These are phyloP conservation scores for Lathyrus tuberosus DNA, from an alignment of 306 rosid species.

Conservation along the genomic window DNA sequence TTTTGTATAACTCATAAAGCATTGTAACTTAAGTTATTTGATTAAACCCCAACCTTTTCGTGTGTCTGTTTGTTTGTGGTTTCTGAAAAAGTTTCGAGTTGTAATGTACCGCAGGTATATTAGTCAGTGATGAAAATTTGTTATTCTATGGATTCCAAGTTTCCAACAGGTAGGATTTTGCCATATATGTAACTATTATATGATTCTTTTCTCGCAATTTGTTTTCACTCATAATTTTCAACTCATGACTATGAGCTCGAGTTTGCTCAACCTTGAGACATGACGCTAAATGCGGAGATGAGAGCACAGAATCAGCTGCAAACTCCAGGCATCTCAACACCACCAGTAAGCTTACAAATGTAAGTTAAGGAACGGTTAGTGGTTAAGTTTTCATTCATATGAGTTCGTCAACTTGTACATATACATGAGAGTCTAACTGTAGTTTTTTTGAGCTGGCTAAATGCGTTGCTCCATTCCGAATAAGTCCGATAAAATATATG, in stretches of 20 bases:
- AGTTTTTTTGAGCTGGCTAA: neutral
- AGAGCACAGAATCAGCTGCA: slow-evolving; percentile 2
- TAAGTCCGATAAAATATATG: neutral
- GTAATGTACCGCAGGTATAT: slow-evolving; percentile 2
- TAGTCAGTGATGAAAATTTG: neutral
- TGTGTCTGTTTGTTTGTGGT: slow-evolving; percentile 8
- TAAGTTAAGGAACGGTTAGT: neutral
- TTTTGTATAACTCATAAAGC: slow-evolving; percentile 11
- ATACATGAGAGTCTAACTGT: neutral
- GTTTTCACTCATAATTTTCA: neutral
- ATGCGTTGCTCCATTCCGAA: neutral
- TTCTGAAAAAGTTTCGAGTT: neutral
- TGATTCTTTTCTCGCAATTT: slow-evolving; percentile 1
- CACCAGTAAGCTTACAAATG: neutral
- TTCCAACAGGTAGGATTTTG: neutral
- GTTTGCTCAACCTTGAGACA: slow-evolving; percentile 1
- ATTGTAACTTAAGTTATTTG: neutral
- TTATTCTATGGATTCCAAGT: slow-evolving; percentile 15
- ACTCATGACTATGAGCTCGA: neutral
- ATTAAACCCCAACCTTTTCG: slow-evolving; percentile 5
- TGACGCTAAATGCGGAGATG: neutral
- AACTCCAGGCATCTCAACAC: neutral
- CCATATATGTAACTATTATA: neutral
- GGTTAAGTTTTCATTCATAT: neutral
- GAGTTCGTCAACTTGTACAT: neutral